Base-by-base conservation (phyloP, 352 stramenopile genomes). In the Phytophthora uliginosa region DNA sequence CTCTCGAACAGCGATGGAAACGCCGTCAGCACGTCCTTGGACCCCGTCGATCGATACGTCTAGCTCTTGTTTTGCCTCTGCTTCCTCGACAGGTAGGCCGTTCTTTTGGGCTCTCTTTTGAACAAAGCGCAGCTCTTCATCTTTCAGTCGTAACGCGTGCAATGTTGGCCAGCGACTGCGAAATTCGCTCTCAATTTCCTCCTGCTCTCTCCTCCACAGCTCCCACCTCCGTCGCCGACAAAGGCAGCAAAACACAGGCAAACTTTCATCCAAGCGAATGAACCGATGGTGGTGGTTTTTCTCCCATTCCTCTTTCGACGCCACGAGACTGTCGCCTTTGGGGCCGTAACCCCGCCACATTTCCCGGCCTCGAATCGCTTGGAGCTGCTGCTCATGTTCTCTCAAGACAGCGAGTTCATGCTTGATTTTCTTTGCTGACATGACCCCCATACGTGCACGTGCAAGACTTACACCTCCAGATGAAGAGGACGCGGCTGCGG, bases 201-300 rank as follows among this genome's bases (percentile, higher is more conserved):
- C 86, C 2, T 78, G 59, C 18, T 82, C 69, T 26, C 71, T 71
- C 8, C 84, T 76, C 63, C 63, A 76, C 26, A 89, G 17, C 53
- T 94, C 85, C 85, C 85, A 94, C 34, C 87, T 88, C n/a, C 74
- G 63, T 18, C 85, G 69, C 22, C 86, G 78, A 61, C 85, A 94
- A 22, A 94, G 51, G 51, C 86, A 92, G 63, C 86, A 94, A 63
- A 84, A 92, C 4, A 85, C 12, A 0, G 78, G 77, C 3, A 82
- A 17, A 55, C 24, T 45, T 3, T 65, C 24, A 0, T 63, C 24
- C 33, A 85, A 71, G 4, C 74, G 79, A 55, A 94, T 90, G 15
- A 82, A 82, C 24, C 85, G 83, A 62, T 94, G 86, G 2, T 92
- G 86, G 34, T 94, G 85, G 10, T 90, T 79, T 50, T 85, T 90